phyloP scores from a whole-genome alignment of 2,329 filamentous ascomycete genomes.

The Talaromyces verruculosus region DNA sequence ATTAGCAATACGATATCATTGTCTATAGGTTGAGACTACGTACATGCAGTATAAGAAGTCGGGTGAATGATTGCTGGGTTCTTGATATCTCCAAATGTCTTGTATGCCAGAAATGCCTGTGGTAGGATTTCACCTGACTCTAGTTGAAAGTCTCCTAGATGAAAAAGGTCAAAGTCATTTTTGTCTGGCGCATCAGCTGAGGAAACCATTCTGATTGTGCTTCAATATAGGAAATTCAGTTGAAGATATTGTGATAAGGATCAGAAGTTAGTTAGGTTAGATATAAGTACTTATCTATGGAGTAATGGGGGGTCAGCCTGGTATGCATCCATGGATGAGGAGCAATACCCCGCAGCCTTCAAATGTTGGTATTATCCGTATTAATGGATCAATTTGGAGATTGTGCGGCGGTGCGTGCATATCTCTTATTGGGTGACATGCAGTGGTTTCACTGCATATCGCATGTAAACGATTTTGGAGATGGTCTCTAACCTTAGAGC shows the following conservation, averaged over 20 bases:
- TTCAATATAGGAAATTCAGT: neutral
- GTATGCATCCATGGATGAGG: neutral
- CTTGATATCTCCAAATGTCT: conserved; percentile 65
- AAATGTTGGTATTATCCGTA: no score
- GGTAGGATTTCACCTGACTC: conserved; percentile 63
- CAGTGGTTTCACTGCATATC: neutral
- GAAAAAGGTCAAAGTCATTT: conserved; percentile 47
- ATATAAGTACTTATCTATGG: neutral
- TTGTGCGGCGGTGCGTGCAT: neutral
- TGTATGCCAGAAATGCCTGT: conserved; percentile 71
- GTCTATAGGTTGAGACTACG: neutral
- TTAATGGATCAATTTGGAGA: neutral
- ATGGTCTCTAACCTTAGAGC: neutral
- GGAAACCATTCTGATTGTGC: neutral
- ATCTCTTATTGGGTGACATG: neutral
- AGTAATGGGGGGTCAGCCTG: neutral
- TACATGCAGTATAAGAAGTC: conserved; percentile 45
- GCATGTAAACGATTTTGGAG: neutral
- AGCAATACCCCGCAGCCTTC: neutral
- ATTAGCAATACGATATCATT: neutral
- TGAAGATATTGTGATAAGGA: neutral
- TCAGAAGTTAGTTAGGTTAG: neutral
- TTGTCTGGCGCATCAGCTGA: neutral
- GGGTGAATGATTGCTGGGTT: conserved; percentile 72
- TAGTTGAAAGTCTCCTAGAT: conserved; percentile 66